Conservation (phyloP, 2,329 filamentous ascomycete species). For the Samsoniella hepiali region DNA sequence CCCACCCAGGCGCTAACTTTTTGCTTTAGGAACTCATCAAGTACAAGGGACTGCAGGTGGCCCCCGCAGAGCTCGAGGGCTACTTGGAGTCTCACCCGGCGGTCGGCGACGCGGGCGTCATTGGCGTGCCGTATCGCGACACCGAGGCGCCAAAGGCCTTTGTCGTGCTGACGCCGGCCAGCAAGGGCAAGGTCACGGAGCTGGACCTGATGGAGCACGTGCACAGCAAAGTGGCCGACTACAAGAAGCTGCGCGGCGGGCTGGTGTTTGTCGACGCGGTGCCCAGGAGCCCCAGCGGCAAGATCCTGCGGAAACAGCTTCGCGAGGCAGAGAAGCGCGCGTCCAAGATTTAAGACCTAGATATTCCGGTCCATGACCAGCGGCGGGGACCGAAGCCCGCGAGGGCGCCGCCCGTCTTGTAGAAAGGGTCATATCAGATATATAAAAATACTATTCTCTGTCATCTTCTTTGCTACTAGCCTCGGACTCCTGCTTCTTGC, state of each 20-base stretch:
- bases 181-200: slow-evolving; percentile 26
- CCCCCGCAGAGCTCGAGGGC: slow-evolving; percentile 61
- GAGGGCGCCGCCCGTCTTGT: too few species aligned
- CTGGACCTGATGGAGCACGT: slow-evolving; percentile 29
- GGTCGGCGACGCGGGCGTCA: slow-evolving; percentile 58
- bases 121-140: slow-evolving; percentile 48
- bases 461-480: too few species aligned
- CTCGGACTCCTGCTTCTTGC: too few species aligned
- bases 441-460: too few species aligned
- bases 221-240: slow-evolving; percentile 38
- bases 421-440: too few species aligned
- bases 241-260: slow-evolving; percentile 68
- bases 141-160: slow-evolving; percentile 49
- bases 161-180: slow-evolving; percentile 28
- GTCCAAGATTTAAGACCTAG: slow-evolving; percentile 6
- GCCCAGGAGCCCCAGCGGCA: slow-evolving; percentile 61
- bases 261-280: slow-evolving; percentile 63
- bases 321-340: slow-evolving; percentile 31
- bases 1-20: too few species aligned
- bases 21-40: slow-evolving; percentile 51
- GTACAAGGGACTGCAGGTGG: slow-evolving; percentile 61
- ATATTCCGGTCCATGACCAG: neutral
- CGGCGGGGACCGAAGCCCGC: too few species aligned
- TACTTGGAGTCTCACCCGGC: slow-evolving; percentile 39
- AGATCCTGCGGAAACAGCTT: slow-evolving; percentile 43